phyloP scores from a whole-genome alignment of 208 protist species.

The Trypanosoma melophagium region DNA sequence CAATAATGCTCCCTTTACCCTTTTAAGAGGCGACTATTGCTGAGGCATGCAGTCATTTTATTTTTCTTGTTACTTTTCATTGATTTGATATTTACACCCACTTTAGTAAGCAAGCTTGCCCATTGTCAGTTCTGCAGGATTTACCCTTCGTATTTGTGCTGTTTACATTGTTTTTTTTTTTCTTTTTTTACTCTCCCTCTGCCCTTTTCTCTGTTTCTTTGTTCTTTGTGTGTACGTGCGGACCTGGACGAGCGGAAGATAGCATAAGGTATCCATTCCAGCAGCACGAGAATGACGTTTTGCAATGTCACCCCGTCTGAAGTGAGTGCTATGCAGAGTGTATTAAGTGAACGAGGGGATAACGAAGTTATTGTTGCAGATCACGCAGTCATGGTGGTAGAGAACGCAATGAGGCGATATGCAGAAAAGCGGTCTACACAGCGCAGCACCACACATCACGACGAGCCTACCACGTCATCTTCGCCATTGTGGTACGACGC shows the following conservation, averaged over 20 bases:
- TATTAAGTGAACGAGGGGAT: neutral
- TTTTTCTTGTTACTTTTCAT: constrained; percentile 18
- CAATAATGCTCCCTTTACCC: neutral
- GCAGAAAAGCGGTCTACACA: constrained; percentile 25
- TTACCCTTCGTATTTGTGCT: no score
- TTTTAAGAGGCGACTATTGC: neutral
- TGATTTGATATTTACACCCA: neutral
- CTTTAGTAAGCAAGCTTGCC: no score
- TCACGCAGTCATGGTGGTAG: neutral
- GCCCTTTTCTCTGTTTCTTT: neutral
- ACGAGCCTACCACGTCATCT: neutral
- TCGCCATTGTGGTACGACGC: constrained; percentile 8
- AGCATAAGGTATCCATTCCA: neutral
- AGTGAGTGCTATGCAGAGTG: neutral
- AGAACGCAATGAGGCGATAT: constrained; percentile 21
- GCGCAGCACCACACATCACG: constrained; percentile 15
- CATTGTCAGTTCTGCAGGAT: no score
- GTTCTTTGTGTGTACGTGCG: no score
- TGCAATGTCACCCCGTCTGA: constrained; percentile 7
- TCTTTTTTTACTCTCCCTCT: neutral
- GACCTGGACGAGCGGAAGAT: no score
- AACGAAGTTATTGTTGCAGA: constrained; percentile 8
- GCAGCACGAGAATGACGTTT: constrained; percentile 9
- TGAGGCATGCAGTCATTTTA: constrained; percentile 8
- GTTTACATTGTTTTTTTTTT: constrained; percentile 5